Percentiles rank a stretch among this genome's conserved stretches.
Conservation (phyloP, 2,329 filamentous ascomycete species). For the Pyricularia sp. region DNA sequence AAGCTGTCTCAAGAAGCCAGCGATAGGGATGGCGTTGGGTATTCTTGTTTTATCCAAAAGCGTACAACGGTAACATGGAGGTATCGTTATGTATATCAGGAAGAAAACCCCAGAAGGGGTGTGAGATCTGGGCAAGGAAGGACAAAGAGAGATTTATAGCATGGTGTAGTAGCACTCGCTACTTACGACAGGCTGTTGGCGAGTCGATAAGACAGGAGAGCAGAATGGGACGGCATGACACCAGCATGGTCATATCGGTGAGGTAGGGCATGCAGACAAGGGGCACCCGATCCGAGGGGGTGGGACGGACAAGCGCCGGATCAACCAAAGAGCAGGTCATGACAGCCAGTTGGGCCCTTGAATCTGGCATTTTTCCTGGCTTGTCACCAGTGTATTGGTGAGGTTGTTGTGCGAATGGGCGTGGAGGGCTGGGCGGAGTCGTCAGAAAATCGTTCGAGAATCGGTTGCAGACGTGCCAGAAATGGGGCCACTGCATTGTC, state of each 20-base stretch:
- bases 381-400: conserved; percentile 11
- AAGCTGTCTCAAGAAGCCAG: not conserved
- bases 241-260: conserved; percentile 6
- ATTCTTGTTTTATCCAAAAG: not conserved
- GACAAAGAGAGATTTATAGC: conserved; percentile 7
- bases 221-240: conserved; percentile 4
- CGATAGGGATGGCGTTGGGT: not conserved
- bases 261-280: not conserved
- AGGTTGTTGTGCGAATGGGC: not conserved
- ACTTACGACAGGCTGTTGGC: not conserved
- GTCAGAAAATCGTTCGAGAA: conserved; percentile 19
- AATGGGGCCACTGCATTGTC: conserved; percentile 18
- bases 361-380: conserved; percentile 15
- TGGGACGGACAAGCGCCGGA: not conserved
- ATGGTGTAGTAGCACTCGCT: conserved; percentile 5
- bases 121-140: conserved; percentile 1
- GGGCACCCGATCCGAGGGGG: not conserved
- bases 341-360: not conserved
- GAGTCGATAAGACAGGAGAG: conserved; percentile 5
- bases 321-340: not conserved
- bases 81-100: not conserved
- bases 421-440: conserved; percentile 10
- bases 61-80: not conserved
- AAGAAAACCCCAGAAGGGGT: conserved; percentile 1
- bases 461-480: conserved; percentile 11